Evolutionary conservation across 371 early-diverging fungal genomes (phyloP).

Genomic region (Blastocladiella emersonii): DNA sequence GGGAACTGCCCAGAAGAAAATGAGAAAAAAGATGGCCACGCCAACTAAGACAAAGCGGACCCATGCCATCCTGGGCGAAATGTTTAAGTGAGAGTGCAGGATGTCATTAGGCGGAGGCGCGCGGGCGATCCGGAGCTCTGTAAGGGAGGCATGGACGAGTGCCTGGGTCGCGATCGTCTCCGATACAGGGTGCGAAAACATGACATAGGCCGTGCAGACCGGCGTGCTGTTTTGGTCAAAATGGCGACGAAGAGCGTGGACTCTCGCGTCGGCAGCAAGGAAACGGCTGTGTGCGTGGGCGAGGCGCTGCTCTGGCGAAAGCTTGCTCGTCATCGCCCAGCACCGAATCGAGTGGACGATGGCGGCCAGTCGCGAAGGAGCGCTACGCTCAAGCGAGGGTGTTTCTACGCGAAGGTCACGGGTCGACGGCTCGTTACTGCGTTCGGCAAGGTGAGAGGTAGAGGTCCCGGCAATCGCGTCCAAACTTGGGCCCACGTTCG

Average conservation of each 20-base stretch:
- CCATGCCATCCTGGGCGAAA: neutral
- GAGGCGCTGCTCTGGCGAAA: neutral
- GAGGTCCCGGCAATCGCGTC: no score
- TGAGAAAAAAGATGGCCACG: neutral
- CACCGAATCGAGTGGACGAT: no score
- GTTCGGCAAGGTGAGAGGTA: no score
- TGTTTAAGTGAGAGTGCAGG: neutral
- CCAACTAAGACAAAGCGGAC: neutral
- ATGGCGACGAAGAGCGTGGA: neutral
- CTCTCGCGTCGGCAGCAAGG: neutral
- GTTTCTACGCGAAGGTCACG: no score
- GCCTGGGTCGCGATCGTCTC: neutral
- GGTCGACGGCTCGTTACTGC: no score
- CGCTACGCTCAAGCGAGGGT: no score
- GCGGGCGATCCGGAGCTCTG: neutral
- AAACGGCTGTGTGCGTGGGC: neutral
- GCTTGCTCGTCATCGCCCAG: no score
- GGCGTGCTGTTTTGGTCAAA: neutral
- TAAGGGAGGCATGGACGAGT: neutral
- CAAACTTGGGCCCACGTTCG: no score
- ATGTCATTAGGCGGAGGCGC: slow-evolving; percentile 1
- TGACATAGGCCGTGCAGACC: neutral
- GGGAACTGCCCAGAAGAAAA: slow-evolving; percentile 6
- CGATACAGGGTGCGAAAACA: neutral
- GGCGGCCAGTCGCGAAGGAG: no score